Evolutionary conservation across 2,329 filamentous ascomycete species (phyloP).

Genomic region (Pseudonectria foliicola): DNA sequence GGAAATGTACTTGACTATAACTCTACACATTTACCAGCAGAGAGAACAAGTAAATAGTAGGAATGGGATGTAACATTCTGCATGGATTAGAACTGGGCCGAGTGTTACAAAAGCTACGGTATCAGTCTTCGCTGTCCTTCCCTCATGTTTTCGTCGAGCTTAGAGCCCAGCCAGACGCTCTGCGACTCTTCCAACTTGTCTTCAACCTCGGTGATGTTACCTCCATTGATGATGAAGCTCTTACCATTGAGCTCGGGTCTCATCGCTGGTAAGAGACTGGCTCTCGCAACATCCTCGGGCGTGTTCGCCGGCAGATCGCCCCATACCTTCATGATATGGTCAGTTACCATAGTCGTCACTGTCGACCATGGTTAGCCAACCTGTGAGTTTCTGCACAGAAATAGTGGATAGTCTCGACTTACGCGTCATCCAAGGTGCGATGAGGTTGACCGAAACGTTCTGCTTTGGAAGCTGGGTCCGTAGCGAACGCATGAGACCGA

Average conservation of each 20-base stretch:
- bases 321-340: conserved; percentile 1
- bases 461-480: conserved; percentile 1
- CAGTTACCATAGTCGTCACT: conserved; percentile 4
- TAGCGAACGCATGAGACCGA: conserved; percentile 4
- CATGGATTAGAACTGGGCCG: too few relatives aligned
- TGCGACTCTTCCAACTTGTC: conserved; percentile 5
- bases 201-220: conserved; percentile 3
- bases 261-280: conserved; percentile 1
- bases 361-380: background rate
- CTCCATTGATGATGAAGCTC: conserved; percentile 3
- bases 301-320: conserved; percentile 3
- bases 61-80: too few relatives aligned
- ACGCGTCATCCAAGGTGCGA: conserved; percentile 8
- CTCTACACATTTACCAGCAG: too few relatives aligned
- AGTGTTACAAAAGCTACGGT: background rate
- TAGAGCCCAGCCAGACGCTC: conserved; percentile 1
- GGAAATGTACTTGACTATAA: too few relatives aligned
- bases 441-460: conserved; percentile 5
- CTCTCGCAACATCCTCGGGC: conserved; percentile 3
- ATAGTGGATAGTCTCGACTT: background rate
- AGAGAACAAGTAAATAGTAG: too few relatives aligned
- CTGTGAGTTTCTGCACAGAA: background rate
- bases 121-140: conserved; percentile 4
- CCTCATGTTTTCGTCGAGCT: conserved; percentile 2
- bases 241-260: conserved; percentile 3